Evolutionary conservation across 2,329 filamentous ascomycete genomes (phyloP), one percentile per base, ranked within the genome.

Genomic region (Cytospora piceicola): DNA sequence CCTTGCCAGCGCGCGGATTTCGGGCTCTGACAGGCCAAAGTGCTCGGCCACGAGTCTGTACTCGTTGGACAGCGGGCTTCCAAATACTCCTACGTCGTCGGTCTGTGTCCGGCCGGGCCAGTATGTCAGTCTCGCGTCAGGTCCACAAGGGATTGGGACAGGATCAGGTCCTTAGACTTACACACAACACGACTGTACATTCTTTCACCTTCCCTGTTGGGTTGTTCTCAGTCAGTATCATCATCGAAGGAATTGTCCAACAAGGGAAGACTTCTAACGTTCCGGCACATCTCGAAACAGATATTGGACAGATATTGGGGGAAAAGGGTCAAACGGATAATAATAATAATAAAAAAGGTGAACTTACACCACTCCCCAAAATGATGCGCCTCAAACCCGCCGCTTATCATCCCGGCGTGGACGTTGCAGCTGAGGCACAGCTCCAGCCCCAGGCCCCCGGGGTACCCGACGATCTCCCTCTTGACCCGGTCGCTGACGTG

Each of bases 341-440:
- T n/a, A n/a, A n/a, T n/a, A n/a, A n/a, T n/a, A n/a, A n/a, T n/a
- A n/a, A n/a, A n/a, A n/a, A n/a, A 24, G 2, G 1, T 4, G 17
- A 14, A 61, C 66, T 60, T 36, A 67, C 78, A 83, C 92, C 92
- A 95, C 72, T 87, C 83, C 17, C 89, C 88, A 76, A 95, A 93
- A 78, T 95, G 92, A 76, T 95, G 92, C 58, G 87, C 87, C 65
- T 83, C 81, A 67, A 84, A 86, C 8, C 87, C 85, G 0, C 90
- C 89, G 1, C 81, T 78, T 59, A 90, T 88, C 86, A 95, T 88
- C 69, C 87, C 88, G 1, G 90, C 90, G 70, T 89, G 86, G 1
- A 95, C 90, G 71, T 95, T 95, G 76, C 92, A 94, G 70, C 88
- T 92, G 67, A 95, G 78, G 68, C 92, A 95, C 46, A 95, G 74